Base-by-base conservation (phyloP, 2,329 filamentous ascomycete genomes). In the Fusarium drepaniforme region DNA sequence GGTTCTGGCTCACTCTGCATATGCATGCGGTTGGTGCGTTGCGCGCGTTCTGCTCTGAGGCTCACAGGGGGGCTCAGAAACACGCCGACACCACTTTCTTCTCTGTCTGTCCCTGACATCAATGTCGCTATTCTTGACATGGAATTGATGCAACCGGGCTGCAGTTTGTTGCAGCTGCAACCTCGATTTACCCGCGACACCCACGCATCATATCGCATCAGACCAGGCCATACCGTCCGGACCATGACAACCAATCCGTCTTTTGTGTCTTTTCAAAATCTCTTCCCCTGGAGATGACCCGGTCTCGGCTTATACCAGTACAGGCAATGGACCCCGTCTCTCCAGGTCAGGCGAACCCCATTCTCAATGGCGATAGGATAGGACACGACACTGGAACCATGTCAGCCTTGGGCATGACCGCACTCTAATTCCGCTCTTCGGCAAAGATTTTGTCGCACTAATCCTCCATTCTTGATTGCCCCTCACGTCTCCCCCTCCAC, bases 291-390 rank as follows among this genome's bases (percentile, higher is more conserved):
- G 38, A 51, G 57, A 21, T 38, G 62, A 70, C 56, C 72, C 44
- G 4, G 73, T 44, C 66, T 75, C 73, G 73, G 73, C 66, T 71
- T 53, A 46, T 75, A 35, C 73, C 66, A 70, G 62, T 71, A 73
- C 42, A 60, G 74, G 73, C 53, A 75, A 75, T 64, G 64, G 44
- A 37, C 35, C 42, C 57, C 64, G 61, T 66, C 35, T 66, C 35
- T 23, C n/a, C 42, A 64, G 53, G 23, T 49, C 66, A 44, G n/a
- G 42, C 49, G 35, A 66, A 44, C 57, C 60, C 53, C 60, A 46
- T 57, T 11, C 35, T 74, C 37, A 42, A 53, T 28, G 35, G 49
- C 35, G 23, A n/a, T 38, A 30, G 18, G 25, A 40, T 37, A 12
- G 25, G 25, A 42, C 18, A 35, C 13, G 33, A 35, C 33, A 35